Percentiles rank a stretch among this genome's conserved stretches.
Evolutionary conservation across 2,329 filamentous ascomycete species (phyloP).

Genomic region (Biscogniauxia mediterranea): DNA sequence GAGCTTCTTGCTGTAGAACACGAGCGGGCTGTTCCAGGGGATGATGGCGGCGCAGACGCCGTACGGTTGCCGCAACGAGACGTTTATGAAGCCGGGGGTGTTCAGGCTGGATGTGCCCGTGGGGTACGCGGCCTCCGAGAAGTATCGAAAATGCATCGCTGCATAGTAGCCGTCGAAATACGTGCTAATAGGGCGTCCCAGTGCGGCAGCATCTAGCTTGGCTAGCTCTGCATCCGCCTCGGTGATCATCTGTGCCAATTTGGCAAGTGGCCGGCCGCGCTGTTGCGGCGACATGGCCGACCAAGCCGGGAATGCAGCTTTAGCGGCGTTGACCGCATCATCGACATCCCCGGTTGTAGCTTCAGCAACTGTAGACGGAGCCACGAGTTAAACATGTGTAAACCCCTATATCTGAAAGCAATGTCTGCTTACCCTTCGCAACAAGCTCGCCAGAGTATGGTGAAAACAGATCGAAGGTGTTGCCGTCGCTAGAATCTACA

Average conservation of each 20-base stretch:
- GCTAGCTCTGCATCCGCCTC: conserved; percentile 16
- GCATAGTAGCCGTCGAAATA: conserved; percentile 21
- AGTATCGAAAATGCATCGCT: conserved; percentile 15
- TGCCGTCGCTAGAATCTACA: conserved; percentile 11
- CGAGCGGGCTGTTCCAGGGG: conserved; percentile 78
- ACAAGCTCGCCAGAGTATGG: conserved; percentile 17
- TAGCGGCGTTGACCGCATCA: conserved; percentile 23
- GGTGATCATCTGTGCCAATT: conserved; percentile 21
- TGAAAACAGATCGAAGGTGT: conserved; percentile 18
- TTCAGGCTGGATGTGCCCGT: conserved; percentile 21
- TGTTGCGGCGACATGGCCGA: conserved; percentile 15
- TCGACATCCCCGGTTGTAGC: conserved; percentile 26
- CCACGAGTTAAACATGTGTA: background rate
- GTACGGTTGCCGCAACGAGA: conserved; percentile 55
- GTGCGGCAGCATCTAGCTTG: conserved; percentile 14
- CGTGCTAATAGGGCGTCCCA: conserved; percentile 19
- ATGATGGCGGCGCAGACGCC: conserved; percentile 77
- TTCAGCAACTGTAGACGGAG: background rate
- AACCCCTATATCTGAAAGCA: background rate
- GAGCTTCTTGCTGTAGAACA: conserved; percentile 76
- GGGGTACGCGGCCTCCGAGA: conserved; percentile 18
- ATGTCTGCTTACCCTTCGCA: conserved; percentile 8
- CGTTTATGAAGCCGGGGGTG: conserved; percentile 20
- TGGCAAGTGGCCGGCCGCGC: conserved; percentile 18
- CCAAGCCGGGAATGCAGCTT: conserved; percentile 24